phyloP scores from a whole-genome alignment of 2,329 filamentous ascomycete genomes.

The Scedosporium minutisporum region DNA sequence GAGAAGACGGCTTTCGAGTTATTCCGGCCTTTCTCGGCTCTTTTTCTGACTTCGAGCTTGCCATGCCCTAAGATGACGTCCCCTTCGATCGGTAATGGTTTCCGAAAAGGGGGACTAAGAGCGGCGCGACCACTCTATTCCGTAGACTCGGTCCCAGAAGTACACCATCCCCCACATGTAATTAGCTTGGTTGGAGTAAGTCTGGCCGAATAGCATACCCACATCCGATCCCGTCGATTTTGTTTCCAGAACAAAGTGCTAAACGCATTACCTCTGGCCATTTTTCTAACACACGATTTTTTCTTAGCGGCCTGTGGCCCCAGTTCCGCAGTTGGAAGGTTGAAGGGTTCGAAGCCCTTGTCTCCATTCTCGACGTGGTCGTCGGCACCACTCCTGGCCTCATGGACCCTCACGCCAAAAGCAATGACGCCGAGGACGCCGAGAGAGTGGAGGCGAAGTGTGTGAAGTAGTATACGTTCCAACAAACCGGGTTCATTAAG shows the following conservation, averaged over 20 bases:
- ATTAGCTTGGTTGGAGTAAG: neutral
- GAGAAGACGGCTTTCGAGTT: neutral
- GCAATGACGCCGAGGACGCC: neutral
- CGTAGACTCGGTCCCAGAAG: neutral
- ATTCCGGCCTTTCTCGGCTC: neutral
- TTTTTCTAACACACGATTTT: neutral
- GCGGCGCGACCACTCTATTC: neutral
- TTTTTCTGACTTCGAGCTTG: neutral
- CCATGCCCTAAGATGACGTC: neutral
- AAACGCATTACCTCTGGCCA: neutral
- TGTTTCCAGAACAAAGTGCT: neutral
- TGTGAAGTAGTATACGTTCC: neutral
- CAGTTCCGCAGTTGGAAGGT: neutral
- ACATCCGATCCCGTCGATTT: neutral
- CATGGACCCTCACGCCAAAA: neutral
- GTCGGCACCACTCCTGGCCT: neutral
- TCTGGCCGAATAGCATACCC: neutral
- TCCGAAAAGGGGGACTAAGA: neutral
- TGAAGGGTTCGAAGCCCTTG: neutral
- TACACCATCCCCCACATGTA: neutral
- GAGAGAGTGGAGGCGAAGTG: neutral
- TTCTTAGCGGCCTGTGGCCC: neutral
- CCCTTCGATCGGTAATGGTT: neutral
- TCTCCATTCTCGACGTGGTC: neutral
- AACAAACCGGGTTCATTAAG: neutral